Evolutionary conservation across 140 eudicot genomes (phyloP).

Genomic region (Stevia rebaudiana): DNA sequence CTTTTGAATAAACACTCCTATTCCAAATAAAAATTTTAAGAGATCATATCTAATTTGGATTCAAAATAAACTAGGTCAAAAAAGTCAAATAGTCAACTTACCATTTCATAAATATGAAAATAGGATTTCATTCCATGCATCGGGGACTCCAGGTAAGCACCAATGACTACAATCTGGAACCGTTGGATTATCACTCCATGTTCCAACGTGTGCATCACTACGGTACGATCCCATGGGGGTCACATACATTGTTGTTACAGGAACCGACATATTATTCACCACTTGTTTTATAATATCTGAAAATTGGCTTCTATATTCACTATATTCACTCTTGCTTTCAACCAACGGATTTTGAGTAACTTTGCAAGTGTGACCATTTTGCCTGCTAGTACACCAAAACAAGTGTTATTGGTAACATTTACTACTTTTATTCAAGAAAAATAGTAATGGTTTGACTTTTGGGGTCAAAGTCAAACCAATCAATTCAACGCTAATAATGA

Average conservation of each 20-base stretch:
- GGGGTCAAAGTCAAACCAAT: neutral
- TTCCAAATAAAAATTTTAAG: neutral
- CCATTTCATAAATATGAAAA: slow-evolving; percentile 36
- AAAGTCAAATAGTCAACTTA: slow-evolving; percentile 4
- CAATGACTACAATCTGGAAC: slow-evolving; percentile 94
- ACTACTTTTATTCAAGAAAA: neutral
- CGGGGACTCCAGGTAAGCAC: slow-evolving; percentile 97
- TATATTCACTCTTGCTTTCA: slow-evolving; percentile 33
- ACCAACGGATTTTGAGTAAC: slow-evolving; percentile 52
- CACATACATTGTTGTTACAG: slow-evolving; percentile 59
- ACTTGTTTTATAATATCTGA: slow-evolving; percentile 52
- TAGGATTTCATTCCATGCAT: slow-evolving; percentile 80
- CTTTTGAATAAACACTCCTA: neutral
- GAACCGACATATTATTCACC: slow-evolving; percentile 57
- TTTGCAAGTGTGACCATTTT: slow-evolving; percentile 42
- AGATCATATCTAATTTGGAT: slow-evolving; percentile 10
- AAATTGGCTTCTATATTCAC: slow-evolving; percentile 43
- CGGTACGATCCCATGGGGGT: slow-evolving; percentile 84
- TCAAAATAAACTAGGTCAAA: neutral
- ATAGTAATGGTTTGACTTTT: neutral
- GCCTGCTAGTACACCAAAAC: slow-evolving; percentile 34
- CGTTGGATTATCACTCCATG: slow-evolving; percentile 78
- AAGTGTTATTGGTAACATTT: neutral
- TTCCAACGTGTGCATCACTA: slow-evolving; percentile 92
- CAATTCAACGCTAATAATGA: neutral